Percentiles rank a stretch among this genome's conserved stretches.
Evolutionary conservation across 2,329 filamentous ascomycete species (phyloP).

Genomic region (Hymenoscyphus linearis): DNA sequence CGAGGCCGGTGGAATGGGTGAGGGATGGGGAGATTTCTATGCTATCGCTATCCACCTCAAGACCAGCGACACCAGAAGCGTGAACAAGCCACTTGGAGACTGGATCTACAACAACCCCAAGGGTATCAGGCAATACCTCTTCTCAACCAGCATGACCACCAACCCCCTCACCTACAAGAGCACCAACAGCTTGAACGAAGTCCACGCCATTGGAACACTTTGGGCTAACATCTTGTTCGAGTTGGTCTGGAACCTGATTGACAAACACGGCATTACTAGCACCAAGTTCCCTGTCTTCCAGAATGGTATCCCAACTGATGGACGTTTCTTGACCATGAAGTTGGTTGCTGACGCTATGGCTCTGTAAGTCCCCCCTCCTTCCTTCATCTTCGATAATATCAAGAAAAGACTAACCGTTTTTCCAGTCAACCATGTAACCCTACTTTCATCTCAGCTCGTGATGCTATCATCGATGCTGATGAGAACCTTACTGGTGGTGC

Average conservation of each 20-base stretch:
- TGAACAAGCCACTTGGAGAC: conserved; percentile 44
- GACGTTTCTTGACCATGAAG: conserved; percentile 37
- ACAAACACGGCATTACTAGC: conserved; percentile 48
- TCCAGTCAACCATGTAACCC: conserved; percentile 48
- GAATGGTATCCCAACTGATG: conserved; percentile 46
- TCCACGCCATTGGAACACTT: conserved; percentile 46
- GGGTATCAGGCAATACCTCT: conserved; percentile 46
- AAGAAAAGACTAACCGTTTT: background rate
- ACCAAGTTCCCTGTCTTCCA: conserved; percentile 37
- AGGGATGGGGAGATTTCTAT: conserved; percentile 54
- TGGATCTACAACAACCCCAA: conserved; percentile 41
- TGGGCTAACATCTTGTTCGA: conserved; percentile 52
- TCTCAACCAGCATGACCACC: conserved; percentile 44
- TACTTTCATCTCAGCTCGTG: conserved; percentile 46
- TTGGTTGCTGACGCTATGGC: conserved; percentile 48
- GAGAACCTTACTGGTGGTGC: conserved; percentile 43
- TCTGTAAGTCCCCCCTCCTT: conserved; percentile 34
- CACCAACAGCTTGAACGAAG: conserved; percentile 35
- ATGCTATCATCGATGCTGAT: conserved; percentile 53
- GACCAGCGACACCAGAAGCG: conserved; percentile 39
- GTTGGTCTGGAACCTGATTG: conserved; percentile 52
- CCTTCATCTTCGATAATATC: background rate
- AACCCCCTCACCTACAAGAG: conserved; percentile 47
- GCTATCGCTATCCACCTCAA: conserved; percentile 46
- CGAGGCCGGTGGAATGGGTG: conserved; percentile 53